phyloP scores from a whole-genome alignment of 2,329 filamentous ascomycete genomes.

The Ilyonectria destructans region DNA sequence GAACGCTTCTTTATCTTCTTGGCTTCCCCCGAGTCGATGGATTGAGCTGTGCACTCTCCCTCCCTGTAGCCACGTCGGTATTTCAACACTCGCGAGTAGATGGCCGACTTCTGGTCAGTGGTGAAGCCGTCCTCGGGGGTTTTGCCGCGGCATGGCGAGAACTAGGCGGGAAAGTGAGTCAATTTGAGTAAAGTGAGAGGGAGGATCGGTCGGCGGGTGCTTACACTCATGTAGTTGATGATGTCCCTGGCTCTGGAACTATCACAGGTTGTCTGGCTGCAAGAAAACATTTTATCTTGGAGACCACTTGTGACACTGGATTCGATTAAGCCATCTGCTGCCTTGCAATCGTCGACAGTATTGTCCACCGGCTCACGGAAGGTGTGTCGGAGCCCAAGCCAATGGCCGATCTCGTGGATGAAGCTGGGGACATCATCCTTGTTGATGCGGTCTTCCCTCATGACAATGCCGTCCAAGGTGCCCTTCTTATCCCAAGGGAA shows the following conservation, averaged over 20 bases:
- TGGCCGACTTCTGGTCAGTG: conserved; percentile 46
- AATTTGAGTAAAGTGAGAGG: background rate
- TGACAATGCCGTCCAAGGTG: conserved; percentile 22
- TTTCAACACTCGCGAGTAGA: conserved; percentile 42
- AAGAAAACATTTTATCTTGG: conserved; percentile 32
- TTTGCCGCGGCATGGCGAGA: conserved; percentile 31
- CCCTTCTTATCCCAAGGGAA: conserved; percentile 30
- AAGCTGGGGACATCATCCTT: conserved; percentile 10
- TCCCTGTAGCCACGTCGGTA: conserved; percentile 41
- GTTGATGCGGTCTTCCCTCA: conserved; percentile 21
- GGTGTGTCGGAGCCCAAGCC: conserved; percentile 30
- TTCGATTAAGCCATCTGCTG: conserved; percentile 38
- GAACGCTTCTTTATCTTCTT: conserved; percentile 36
- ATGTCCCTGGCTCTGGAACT: conserved; percentile 29
- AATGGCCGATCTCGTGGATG: conserved; percentile 30
- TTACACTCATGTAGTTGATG: conserved; percentile 46
- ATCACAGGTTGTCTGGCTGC: conserved; percentile 35
- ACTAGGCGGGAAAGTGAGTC: conserved; percentile 6
- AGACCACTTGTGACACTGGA: conserved; percentile 40
- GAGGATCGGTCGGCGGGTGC: background rate
- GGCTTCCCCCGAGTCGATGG: conserved; percentile 11
- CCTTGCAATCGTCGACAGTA: conserved; percentile 31
- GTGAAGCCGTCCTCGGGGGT: conserved; percentile 38
- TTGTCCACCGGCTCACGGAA: conserved; percentile 28
- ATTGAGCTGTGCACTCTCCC: conserved; percentile 39